These are phyloP conservation scores for Talaromyces sp. DNA, from an alignment of 2,329 filamentous ascomycete species.

Conservation along the genomic window DNA sequence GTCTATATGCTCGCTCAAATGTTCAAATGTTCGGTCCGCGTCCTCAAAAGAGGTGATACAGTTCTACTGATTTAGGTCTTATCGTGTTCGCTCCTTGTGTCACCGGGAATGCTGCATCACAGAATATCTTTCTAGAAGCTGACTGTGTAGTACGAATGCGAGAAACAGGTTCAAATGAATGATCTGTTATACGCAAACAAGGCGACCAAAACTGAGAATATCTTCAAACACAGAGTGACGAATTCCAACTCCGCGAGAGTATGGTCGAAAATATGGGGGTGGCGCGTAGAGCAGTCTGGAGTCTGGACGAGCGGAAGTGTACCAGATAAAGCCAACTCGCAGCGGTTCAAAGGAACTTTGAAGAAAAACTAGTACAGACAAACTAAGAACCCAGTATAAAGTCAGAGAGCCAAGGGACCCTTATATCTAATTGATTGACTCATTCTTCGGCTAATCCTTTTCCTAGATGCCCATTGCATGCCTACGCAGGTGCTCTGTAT, in stretches of 20 bases:
- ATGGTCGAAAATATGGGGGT: constrained; percentile 1
- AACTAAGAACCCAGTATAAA: not conserved
- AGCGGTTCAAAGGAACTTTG: not conserved
- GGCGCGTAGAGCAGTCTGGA: constrained; percentile 5
- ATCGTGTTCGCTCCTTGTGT: constrained; percentile 7
- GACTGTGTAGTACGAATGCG: not conserved
- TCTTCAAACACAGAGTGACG: not conserved
- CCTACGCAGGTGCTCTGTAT: not conserved
- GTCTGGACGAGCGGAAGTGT: constrained; percentile 12
- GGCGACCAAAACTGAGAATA: not conserved
- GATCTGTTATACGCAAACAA: not conserved
- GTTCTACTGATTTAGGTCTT: constrained; percentile 4
- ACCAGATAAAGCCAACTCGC: not conserved
- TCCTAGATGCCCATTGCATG: not conserved
- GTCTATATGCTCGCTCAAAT: not conserved
- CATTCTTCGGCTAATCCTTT: constrained; percentile 6
- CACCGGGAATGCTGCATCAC: constrained; percentile 1
- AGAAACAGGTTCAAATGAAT: not conserved
- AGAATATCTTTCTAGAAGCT: not conserved
- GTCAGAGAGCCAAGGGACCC: not conserved
- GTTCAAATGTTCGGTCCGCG: not conserved
- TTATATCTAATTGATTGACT: not conserved
- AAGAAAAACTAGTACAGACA: not conserved
- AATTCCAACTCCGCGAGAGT: not conserved
- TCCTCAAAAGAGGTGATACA: not conserved